Base-by-base conservation (phyloP, 2,329 filamentous ascomycete genomes). In the Clonostachys chloroleuca region DNA sequence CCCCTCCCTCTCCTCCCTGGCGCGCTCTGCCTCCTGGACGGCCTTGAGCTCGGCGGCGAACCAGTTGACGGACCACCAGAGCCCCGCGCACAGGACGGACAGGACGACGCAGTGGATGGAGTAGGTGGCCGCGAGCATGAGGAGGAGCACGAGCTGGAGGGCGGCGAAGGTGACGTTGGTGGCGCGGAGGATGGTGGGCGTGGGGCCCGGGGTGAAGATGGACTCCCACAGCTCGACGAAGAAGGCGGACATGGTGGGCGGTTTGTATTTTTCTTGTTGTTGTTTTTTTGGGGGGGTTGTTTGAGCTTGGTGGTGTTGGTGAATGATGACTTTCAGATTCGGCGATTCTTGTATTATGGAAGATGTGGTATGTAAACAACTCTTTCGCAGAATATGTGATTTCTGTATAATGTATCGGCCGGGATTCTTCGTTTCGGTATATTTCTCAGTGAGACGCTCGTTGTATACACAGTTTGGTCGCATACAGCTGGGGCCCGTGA, bases 21-120 rank as follows among this genome's bases (percentile, higher is more conserved):
- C 63, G 52, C 66, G 60, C 50, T 72, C 72, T 67, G 51, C 70
- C 64, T 50, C 57, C 57, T 69, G 63, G 36, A 71, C 71, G 44
- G 63, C 61, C 51, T 68, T 69, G 43, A 83, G 63, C 70, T 83
- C 92, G 42, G 71, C 70, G 47, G 89, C 91, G 62, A 99, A 97
- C 94, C 94, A 99, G 78, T 97, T 97, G 70, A 97, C 92, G 48
- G 87, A 83, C 73, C 81, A 91, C 94, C 94, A 99, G 35, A 97
- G 77, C 5, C 88, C 87, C 34, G 73, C 92, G 53, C 83, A 89
- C 10, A 99, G 74, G 49, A 84, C 59, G 12, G 89, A 95, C 6
- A 99, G 80, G 49, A 92, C 76, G 52, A 90, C 65, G 61, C 96
- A 96, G 75, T 97, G 94, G 53, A 95, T 79, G 70, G 87, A 95